A percentile compares a stretch with the other conserved stretches of the same genome.
Conservation (phyloP, 2,329 filamentous ascomycete species). For the Sphaerulina musiva region DNA sequence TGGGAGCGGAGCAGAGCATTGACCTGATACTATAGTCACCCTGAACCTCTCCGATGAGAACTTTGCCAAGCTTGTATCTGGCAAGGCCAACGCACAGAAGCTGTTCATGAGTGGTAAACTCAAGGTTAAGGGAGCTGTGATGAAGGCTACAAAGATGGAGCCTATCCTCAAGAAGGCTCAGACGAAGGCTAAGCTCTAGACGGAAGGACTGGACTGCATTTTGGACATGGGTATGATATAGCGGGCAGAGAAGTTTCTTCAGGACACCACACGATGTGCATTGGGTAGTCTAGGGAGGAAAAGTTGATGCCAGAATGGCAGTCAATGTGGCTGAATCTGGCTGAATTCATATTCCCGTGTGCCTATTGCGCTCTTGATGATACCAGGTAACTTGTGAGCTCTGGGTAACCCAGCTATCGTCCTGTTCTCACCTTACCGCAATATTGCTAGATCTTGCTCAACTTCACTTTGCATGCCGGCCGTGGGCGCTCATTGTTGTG, state of each 20-base stretch:
- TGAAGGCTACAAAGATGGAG: slow-evolving; percentile 98
- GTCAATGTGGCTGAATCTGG: background rate
- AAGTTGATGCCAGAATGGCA: background rate
- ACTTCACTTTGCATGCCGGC: background rate
- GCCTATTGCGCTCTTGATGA: background rate
- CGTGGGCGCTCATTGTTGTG: background rate
- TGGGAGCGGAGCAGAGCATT: background rate
- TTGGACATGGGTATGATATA: slow-evolving; percentile 3
- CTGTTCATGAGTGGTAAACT: slow-evolving; percentile 98
- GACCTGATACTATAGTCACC: slow-evolving; percentile 56
- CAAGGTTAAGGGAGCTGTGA: slow-evolving; percentile 96
- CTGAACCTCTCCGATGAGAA: slow-evolving; percentile 76
- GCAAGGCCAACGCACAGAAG: slow-evolving; percentile 89
- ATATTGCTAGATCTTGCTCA: background rate
- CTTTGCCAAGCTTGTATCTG: slow-evolving; percentile 73
- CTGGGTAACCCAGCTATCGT: background rate
- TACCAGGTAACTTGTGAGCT: background rate
- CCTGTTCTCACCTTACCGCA: no score
- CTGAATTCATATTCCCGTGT: background rate
- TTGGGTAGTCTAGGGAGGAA: background rate
- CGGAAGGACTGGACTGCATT: background rate
- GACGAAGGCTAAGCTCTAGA: slow-evolving; percentile 74
- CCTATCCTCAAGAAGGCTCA: slow-evolving; percentile 84
- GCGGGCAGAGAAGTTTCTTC: background rate
- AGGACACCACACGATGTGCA: slow-evolving; percentile 6